Conservation (phyloP, 306 rosid species). For the Adenanthera pavonina region DNA sequence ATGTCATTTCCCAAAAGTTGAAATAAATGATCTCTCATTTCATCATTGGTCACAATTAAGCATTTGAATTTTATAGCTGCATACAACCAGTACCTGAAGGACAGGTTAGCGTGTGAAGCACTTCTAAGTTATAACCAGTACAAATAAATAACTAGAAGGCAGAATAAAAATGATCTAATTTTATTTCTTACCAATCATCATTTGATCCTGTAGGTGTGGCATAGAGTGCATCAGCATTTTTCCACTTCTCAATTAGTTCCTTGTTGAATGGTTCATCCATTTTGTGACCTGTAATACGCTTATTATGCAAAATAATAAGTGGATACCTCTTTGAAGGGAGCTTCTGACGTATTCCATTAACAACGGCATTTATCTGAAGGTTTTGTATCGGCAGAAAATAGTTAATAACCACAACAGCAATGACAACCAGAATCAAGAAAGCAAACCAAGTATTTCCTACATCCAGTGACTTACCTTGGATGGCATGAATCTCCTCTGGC, state of each 20-base stretch:
- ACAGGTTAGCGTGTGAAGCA: conserved; percentile 49
- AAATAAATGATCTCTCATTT: conserved; percentile 94
- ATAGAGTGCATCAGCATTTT: conserved; percentile 76
- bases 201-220: conserved; percentile 91
- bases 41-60: conserved; percentile 88
- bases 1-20: conserved; percentile 94
- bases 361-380: conserved; percentile 73
- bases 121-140: conserved; percentile 17
- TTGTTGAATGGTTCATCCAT: conserved; percentile 68
- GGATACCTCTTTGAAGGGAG: conserved; percentile 89
- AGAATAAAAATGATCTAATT: conserved; percentile 19
- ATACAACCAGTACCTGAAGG: conserved; percentile 97
- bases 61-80: conserved; percentile 96
- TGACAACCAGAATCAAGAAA: conserved; percentile 20
- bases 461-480: conserved; percentile 70
- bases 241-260: conserved; percentile 81
- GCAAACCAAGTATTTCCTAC: conserved; percentile 4
- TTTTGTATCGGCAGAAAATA: conserved; percentile 28
- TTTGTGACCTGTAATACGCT: conserved; percentile 72
- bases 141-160: neutral
- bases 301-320: conserved; percentile 81
- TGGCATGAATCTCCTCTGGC: conserved; percentile 77
- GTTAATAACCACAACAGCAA: conserved; percentile 18
- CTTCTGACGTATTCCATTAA: conserved; percentile 73
- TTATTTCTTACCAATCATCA: conserved; percentile 83